Evolutionary conservation across 306 rosid genomes (phyloP).

Genomic region (Cucurbita moschata): DNA sequence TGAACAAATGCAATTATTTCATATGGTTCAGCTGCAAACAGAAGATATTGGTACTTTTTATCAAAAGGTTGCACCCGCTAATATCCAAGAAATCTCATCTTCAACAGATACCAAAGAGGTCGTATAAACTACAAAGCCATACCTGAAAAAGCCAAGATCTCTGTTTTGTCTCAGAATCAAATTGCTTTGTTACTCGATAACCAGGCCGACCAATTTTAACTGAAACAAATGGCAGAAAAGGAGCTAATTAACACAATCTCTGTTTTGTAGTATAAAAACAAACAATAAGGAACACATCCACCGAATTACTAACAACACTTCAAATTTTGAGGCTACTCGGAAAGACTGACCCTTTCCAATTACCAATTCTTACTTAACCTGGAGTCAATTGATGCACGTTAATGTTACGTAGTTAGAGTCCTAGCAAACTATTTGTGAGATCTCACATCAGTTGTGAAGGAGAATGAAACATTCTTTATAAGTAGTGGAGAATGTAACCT

Average conservation of each 20-base stretch:
- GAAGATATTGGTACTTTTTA: too few relatives aligned
- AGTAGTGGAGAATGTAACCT: too few relatives aligned
- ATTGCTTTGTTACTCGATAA: constrained; percentile 83
- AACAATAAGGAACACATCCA: background rate
- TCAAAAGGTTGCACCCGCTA: too few relatives aligned
- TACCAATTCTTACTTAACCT: background rate
- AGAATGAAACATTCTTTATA: too few relatives aligned
- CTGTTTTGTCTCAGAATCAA: constrained; percentile 16
- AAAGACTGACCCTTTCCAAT: background rate
- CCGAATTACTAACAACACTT: background rate
- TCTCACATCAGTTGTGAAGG: too few relatives aligned
- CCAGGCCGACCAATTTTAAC: constrained; percentile 98
- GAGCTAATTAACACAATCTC: background rate
- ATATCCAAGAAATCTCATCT: background rate
- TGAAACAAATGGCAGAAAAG: constrained; percentile 18
- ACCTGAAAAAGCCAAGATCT: constrained; percentile 74
- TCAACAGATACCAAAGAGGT: background rate
- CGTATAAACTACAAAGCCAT: background rate
- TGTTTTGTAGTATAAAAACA: background rate
- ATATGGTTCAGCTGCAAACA: constrained; percentile 66
- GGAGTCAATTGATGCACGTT: background rate
- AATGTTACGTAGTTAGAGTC: too few relatives aligned
- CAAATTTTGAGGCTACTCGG: background rate
- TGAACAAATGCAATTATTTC: constrained; percentile 65
- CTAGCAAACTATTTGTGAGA: too few relatives aligned